Base-by-base conservation (phyloP, 2,329 filamentous ascomycete genomes). In the Ophiostoma ulmi region DNA sequence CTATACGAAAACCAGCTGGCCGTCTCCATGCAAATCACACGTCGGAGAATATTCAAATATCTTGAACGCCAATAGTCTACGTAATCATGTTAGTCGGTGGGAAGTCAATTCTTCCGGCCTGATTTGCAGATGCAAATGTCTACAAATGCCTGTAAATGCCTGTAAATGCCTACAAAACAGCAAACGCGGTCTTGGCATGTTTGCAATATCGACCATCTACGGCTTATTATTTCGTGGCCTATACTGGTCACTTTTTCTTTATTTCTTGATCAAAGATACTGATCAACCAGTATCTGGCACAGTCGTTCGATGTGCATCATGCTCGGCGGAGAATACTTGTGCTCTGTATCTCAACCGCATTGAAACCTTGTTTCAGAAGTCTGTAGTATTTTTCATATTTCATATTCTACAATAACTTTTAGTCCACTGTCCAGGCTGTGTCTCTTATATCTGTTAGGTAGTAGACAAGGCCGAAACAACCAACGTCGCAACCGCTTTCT, bases 291-390 rank as follows among this genome's bases (percentile, higher is more conserved):
- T 26, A 1, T 26, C 26, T 14, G 10, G 3, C 48, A 55, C n/a
- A 5, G 48, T 20, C 52, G 52, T 26, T 58, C n/a, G 52, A 58
- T 58, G 52, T 58, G 52, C 52, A 58, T 58, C 52, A 58, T 58
- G 52, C 52, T 2, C 44, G 5, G 44, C 44, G 44, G 44, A 17
- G 13, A 39, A 39, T 39, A 17, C 13, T 48, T 41, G 39, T 48
- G 44, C 44, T 14, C 44, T 48, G 44, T 48, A 26, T 26, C 26
- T 26, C 26, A 26, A 26, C 13, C 13, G 44, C 44, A 48, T 48
- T 48, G 44, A 48, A 17, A 14, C 13, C 44, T 20, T 48, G 44
- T 48, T 48, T 48, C 44, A 48, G 44, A 4, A 41, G 44, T 26
- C 44, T 20, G 2, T 14, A 8, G 38, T 39, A 39, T 39, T 39